Conservation (phyloP, 1,284 basidiomycete species). For the Cryptococcus sp. region DNA sequence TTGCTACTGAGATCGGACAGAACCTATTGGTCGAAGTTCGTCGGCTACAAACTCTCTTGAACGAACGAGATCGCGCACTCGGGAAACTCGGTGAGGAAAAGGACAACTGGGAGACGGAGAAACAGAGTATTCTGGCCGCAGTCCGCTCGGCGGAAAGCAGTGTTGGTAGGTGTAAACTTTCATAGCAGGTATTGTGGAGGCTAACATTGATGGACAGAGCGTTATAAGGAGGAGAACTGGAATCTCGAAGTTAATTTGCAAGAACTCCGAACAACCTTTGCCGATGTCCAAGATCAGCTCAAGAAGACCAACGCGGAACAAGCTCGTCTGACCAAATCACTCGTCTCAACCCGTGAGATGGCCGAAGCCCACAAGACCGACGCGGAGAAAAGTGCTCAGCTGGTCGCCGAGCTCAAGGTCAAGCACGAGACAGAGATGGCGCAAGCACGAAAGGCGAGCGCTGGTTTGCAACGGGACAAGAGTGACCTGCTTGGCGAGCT, state of each 20-base stretch:
- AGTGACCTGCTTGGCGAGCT: constrained; percentile 82
- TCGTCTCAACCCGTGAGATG: constrained; percentile 72
- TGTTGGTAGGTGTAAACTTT: constrained; percentile 60
- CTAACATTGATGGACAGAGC: constrained; percentile 53
- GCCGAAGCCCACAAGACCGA: constrained; percentile 86
- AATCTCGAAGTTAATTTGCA: constrained; percentile 92
- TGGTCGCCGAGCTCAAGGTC: constrained; percentile 73
- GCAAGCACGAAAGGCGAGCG: constrained; percentile 80
- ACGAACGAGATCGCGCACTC: constrained; percentile 83
- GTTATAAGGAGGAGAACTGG: constrained; percentile 98
- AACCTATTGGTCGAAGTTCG: constrained; percentile 85
- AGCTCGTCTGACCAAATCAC: constrained; percentile 73
- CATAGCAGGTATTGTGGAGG: background rate
- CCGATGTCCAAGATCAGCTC: constrained; percentile 66
- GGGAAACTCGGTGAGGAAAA: constrained; percentile 84
- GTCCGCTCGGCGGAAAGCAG: constrained; percentile 75
- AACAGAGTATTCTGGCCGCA: constrained; percentile 69
- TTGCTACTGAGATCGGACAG: constrained; percentile 93
- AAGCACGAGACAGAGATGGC: constrained; percentile 93
- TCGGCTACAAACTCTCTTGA: constrained; percentile 79
- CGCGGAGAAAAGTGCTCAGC: constrained; percentile 68
- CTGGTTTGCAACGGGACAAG: constrained; percentile 86
- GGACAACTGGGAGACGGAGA: constrained; percentile 69
- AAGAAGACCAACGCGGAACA: constrained; percentile 79
- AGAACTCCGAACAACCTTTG: constrained; percentile 73